Evolutionary conservation across 2,329 filamentous ascomycete genomes (phyloP).

Genomic region (Pseudocercospora musae): DNA sequence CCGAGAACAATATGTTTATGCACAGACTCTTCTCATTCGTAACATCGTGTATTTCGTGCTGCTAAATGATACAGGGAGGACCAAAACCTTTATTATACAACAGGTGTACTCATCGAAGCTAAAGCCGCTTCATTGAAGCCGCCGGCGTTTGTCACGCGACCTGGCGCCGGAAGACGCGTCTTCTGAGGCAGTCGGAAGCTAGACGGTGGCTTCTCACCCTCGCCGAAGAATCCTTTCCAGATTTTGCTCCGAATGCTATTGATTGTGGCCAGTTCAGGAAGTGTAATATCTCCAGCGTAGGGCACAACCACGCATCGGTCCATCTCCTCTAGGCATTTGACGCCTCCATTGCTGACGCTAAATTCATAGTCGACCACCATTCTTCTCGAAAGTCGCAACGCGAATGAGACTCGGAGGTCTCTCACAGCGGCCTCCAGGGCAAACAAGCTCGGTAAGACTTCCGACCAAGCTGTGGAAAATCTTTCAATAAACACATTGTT

Average conservation of each 20-base stretch:
- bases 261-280: constrained; percentile 16
- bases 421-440: neutral
- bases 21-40: neutral
- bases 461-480: constrained; percentile 16
- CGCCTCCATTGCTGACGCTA: neutral
- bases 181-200: neutral
- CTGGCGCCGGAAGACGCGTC: neutral
- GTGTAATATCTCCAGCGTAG: constrained; percentile 6
- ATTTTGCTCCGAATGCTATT: constrained; percentile 11
- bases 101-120: neutral
- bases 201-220: neutral
- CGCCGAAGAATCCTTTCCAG: constrained; percentile 14
- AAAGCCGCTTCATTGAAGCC: neutral
- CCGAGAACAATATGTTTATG: neutral
- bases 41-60: constrained; percentile 1
- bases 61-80: neutral
- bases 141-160: neutral
- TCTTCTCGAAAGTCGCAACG: constrained; percentile 13
- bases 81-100: neutral
- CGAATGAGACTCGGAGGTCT: constrained; percentile 14
- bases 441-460: constrained; percentile 7
- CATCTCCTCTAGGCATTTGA: constrained; percentile 12
- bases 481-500: constrained; percentile 19
- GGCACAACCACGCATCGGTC: constrained; percentile 11
- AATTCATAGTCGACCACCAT: constrained; percentile 20